Base-by-base conservation (phyloP, 495 filamentous ascomycete species). In the Aspergillus cristatus region DNA sequence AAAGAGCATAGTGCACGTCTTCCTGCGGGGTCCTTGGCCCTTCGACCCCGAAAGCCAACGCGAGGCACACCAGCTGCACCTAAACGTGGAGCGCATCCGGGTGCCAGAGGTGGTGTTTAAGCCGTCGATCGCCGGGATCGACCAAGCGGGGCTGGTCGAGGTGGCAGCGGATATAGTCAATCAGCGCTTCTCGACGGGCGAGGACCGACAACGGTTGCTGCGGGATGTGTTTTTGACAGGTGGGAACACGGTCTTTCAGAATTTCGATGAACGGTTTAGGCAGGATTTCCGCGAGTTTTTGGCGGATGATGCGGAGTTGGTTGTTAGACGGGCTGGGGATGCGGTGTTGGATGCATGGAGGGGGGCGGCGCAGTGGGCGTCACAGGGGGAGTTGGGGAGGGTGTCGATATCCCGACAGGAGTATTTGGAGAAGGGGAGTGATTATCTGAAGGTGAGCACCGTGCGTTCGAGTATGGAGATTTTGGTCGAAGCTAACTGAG, bases 31-130 rank as follows among this genome's bases (percentile, higher is more conserved):
- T 0, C 84, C 89, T 0, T 77, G 87, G 55, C 82, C 88, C 3
- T 94, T 85, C 42, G 84, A 97, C 50, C 67, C 78, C 0, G 78
- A 86, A 36, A 81, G 76, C 37, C 83, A 89, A 44, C 75, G 77
- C 6, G 84, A 97, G 59, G 77, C 72, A 6, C 76, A 94, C 51
- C 89, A 96, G 57, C 58, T 98, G 25, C 91, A 98, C 56, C 74
- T 98, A 28, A 98, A 98, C 53, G 84, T 98, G 31, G 91, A 98
- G 65, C 78, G 93, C 18, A 95, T 98, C 54, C 83, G 91, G 16
- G 88, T 95, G 1, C 93, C 91, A 2, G 91, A 98, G 62, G 81
- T 98, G 11, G 74, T 95, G 10, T 97, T 96, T 65, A 86, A 95
- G 56, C 91, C 91, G 0, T 73, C 72, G n/a, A 95, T 98, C 51